These are phyloP conservation scores for Diddensiella transvaalensis DNA, from an alignment of 805 yeast species.

Conservation along the genomic window DNA sequence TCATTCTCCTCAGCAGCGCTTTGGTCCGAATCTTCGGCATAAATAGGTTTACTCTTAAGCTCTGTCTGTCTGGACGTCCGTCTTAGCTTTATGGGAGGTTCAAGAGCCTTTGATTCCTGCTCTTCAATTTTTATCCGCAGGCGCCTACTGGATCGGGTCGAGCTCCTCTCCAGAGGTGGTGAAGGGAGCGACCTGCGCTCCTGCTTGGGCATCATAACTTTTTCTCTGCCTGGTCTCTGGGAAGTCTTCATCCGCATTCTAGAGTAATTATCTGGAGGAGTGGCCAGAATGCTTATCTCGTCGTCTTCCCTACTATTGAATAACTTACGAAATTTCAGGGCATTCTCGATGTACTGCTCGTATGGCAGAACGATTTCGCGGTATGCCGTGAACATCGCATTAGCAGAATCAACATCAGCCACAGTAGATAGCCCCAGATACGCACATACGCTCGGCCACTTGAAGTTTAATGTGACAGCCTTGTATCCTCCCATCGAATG, in stretches of 20 bases:
- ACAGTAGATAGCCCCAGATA: conserved; percentile 13
- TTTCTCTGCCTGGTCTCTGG: background rate
- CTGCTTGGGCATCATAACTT: background rate
- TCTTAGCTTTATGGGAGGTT: background rate
- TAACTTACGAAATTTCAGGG: background rate
- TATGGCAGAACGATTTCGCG: conserved; percentile 25
- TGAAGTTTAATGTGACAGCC: conserved; percentile 19
- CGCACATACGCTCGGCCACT: conserved; percentile 16
- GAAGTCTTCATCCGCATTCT: background rate
- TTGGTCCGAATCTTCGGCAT: conserved; percentile 6
- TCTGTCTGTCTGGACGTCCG: background rate
- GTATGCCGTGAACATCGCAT: conserved; percentile 15
- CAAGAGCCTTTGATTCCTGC: background rate
- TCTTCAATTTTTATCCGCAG: background rate
- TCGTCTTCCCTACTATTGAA: background rate
- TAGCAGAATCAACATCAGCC: conserved; percentile 11
- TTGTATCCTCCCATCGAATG: conserved; percentile 29
- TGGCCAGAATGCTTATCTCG: background rate
- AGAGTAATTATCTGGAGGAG: background rate
- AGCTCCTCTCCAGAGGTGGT: background rate
- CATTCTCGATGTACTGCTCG: conserved; percentile 24
- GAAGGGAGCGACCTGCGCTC: background rate
- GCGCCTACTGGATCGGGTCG: background rate
- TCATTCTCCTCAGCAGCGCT: conserved; percentile 4
- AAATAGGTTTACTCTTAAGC: background rate